Percentiles rank a stretch among this genome's conserved stretches.
phyloP scores from a whole-genome alignment of 1,284 basidiomycete genomes.

The Filobasidium uniguttulatum region DNA sequence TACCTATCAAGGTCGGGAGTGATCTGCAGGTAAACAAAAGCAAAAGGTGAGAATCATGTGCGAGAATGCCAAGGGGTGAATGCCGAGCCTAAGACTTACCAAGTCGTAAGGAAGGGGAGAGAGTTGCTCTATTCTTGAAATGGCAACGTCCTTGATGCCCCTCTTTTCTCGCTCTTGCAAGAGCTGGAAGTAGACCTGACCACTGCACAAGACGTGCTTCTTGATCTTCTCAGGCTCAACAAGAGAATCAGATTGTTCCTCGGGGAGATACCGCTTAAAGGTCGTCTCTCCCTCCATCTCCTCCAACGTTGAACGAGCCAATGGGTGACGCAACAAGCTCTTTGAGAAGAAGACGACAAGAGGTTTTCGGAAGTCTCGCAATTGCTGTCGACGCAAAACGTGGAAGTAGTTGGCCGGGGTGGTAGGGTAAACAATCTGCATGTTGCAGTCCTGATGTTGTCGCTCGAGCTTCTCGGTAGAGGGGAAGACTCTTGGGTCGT shows the following conservation, averaged over 20 bases:
- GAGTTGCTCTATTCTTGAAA: conserved; percentile 86
- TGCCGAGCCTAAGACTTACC: conserved; percentile 39
- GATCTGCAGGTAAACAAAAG: conserved; percentile 40
- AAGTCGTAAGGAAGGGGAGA: conserved; percentile 93
- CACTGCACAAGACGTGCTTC: conserved; percentile 77
- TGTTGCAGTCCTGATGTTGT: conserved; percentile 97
- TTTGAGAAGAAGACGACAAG: conserved; percentile 94
- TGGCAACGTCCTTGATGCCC: conserved; percentile 81
- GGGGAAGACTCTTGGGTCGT: conserved; percentile 87
- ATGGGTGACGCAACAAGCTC: conserved; percentile 81
- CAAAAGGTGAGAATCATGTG: neutral
- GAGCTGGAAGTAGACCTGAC: conserved; percentile 87
- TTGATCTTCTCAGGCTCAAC: conserved; percentile 73
- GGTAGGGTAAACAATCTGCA: conserved; percentile 93
- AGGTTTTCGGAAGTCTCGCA: conserved; percentile 92
- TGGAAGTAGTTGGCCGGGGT: conserved; percentile 94
- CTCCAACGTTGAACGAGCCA: conserved; percentile 67
- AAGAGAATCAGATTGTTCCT: conserved; percentile 57
- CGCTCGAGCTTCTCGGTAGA: conserved; percentile 77
- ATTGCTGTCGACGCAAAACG: conserved; percentile 83
- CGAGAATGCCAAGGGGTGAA: neutral
- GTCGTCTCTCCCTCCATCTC: conserved; percentile 80
- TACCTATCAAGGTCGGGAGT: conserved; percentile 87
- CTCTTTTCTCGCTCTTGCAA: conserved; percentile 76
- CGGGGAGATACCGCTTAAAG: conserved; percentile 89